Conservation (phyloP, 768 basidiomycete species). For the Amanita pallidorosea region DNA sequence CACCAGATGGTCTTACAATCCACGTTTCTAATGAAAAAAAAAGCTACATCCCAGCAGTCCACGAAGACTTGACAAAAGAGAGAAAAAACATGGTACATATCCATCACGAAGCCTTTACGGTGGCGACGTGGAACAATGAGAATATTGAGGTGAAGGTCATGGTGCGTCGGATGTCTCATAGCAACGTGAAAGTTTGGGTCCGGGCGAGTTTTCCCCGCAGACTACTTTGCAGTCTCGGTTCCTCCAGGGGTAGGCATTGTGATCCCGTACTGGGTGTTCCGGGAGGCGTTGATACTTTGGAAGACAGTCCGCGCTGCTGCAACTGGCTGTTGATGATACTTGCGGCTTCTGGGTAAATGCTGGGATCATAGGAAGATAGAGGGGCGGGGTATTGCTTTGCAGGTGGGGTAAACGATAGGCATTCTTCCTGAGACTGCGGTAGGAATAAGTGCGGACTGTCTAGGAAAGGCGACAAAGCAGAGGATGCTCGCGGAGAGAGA, state of each 20-base stretch:
- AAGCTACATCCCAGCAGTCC: too few species aligned
- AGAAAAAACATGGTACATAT: too few species aligned
- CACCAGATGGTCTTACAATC: too few species aligned
- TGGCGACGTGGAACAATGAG: too few species aligned
- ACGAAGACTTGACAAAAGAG: too few species aligned
- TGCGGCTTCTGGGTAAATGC: slow-evolving; percentile 25
- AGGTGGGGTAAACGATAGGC: slow-evolving; percentile 8
- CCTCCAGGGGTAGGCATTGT: neutral
- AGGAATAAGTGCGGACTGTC: neutral
- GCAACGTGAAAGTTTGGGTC: neutral
- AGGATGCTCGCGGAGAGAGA: slow-evolving; percentile 4
- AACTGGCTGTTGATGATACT: slow-evolving; percentile 16
- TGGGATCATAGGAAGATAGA: slow-evolving; percentile 22
- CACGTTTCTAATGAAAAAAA: too few species aligned
- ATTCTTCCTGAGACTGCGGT: neutral
- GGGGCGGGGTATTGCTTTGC: slow-evolving; percentile 27
- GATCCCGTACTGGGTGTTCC: neutral
- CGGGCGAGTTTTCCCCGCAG: neutral
- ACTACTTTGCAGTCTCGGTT: neutral
- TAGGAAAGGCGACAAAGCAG: neutral
- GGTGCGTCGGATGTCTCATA: neutral
- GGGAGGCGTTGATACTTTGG: neutral
- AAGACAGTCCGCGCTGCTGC: slow-evolving; percentile 10
- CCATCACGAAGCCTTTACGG: too few species aligned
- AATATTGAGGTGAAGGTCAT: neutral